Percentiles rank a stretch among this genome's conserved stretches.
These are phyloP conservation scores for Blastocystis sp. DNA, from an alignment of 352 stramenopile species.

Conservation along the genomic window DNA sequence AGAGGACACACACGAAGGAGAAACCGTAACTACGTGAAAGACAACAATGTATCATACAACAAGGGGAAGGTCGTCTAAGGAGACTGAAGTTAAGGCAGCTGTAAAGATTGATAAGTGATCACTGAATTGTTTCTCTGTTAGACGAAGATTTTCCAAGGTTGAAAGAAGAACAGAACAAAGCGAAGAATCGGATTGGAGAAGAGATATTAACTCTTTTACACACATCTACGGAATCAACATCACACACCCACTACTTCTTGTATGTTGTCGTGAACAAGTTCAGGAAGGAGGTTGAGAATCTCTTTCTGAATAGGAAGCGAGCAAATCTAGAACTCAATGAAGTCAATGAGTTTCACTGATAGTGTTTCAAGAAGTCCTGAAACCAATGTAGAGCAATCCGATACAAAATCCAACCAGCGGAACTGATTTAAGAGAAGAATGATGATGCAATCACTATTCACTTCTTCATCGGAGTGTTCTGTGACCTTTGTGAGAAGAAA, in stretches of 20 bases:
- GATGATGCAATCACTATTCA: background rate
- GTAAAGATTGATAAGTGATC: slow-evolving; percentile 38
- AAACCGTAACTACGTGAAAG: slow-evolving; percentile 5
- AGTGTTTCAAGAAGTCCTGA: slow-evolving; percentile 23
- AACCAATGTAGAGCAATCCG: slow-evolving; percentile 13
- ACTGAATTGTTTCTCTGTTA: slow-evolving; percentile 34
- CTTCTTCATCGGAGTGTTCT: slow-evolving; percentile 47
- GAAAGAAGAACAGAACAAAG: slow-evolving; percentile 23
- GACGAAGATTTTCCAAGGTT: slow-evolving; percentile 47
- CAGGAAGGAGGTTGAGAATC: slow-evolving; percentile 32
- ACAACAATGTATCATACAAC: background rate
- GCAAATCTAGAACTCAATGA: background rate
- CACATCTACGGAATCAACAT: background rate
- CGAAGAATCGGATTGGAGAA: slow-evolving; percentile 41
- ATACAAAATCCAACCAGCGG: slow-evolving; percentile 40
- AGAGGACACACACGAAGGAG: slow-evolving; percentile 29
- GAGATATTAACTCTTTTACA: slow-evolving; percentile 7
- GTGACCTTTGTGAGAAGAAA: slow-evolving; percentile 24
- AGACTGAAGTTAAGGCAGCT: background rate
- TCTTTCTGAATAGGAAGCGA: slow-evolving; percentile 22
- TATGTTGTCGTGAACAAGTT: slow-evolving; percentile 7
- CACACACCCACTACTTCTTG: background rate
- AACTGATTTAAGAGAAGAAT: slow-evolving; percentile 20
- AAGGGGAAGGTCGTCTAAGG: background rate
- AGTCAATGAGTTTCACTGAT: background rate